Evolutionary conservation across 805 yeast genomes (phyloP).

Genomic region (Myxozyma neotropica): DNA sequence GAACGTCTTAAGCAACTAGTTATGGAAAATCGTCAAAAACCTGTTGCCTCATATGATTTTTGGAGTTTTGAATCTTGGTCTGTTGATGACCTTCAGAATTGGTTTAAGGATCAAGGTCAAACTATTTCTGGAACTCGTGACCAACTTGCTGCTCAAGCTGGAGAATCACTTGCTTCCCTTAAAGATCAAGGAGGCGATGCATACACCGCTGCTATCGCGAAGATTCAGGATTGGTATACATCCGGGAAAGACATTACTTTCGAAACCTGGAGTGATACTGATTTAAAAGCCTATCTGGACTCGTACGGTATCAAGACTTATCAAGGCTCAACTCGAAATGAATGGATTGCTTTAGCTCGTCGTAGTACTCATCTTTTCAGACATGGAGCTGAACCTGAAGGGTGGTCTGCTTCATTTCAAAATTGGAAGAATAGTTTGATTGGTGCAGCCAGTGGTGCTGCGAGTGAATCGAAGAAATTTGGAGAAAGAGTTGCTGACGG

Average conservation of each 20-base stretch:
- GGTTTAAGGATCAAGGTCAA: constrained; percentile 53
- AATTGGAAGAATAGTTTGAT: constrained; percentile 17
- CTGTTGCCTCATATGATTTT: constrained; percentile 45
- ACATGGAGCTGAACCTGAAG: constrained; percentile 27
- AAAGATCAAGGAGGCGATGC: constrained; percentile 46
- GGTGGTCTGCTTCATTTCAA: constrained; percentile 18
- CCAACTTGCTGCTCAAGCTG: constrained; percentile 51
- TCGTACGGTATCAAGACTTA: constrained; percentile 45
- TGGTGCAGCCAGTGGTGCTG: constrained; percentile 14
- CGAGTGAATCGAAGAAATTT: constrained; percentile 18
- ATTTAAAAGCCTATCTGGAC: constrained; percentile 58
- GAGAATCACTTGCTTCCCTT: constrained; percentile 51
- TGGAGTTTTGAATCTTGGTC: constrained; percentile 61
- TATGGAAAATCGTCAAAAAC: constrained; percentile 45
- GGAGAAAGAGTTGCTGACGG: constrained; percentile 13
- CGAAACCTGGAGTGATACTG: constrained; percentile 57
- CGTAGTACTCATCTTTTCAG: constrained; percentile 21
- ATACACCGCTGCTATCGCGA: constrained; percentile 47
- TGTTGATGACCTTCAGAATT: constrained; percentile 50
- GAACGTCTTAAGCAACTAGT: constrained; percentile 50
- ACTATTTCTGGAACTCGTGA: constrained; percentile 49
- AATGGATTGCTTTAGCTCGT: constrained; percentile 34
- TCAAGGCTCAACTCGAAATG: constrained; percentile 33
- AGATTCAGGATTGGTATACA: constrained; percentile 44
- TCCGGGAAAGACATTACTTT: constrained; percentile 50